Evolutionary conservation across 768 basidiomycete species (phyloP), one percentile per base, ranked within the genome.

Genomic region (Mycena haematopus): DNA sequence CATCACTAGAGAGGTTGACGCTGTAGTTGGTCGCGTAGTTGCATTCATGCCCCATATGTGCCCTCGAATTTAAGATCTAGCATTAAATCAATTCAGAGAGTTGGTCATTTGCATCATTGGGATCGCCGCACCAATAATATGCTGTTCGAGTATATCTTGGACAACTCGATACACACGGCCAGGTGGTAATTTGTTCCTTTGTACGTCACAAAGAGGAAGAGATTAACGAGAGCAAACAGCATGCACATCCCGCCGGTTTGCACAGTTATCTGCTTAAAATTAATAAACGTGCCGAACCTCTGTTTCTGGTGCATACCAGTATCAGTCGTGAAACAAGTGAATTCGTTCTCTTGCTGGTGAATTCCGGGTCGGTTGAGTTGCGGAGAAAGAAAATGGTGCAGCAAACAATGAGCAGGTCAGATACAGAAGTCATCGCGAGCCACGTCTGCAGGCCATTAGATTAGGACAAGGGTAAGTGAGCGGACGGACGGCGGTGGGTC

Each of bases 211-310:
- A 65, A 69, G 6, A 69, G 58, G 14, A 47, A 52, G 17, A 69
- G 57, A 17, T 69, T 63, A 2, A 68, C 40, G n/a, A 58, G 15
- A 17, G 60, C 63, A 3, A 56, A 58, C 0, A 56, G 1, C 6
- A 57, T 60, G 15, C 61, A 63, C 8, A 68, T 15, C 3, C 52
- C 13, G n/a, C 66, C 67, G 27, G 63, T 68, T 51, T 69, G 58
- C 10, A 60, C 56, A 2, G 61, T 63, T 15, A 52, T 17, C 42
- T 60, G 22, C 15, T 3, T 9, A 25, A 35, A 22, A 58, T 49
- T 7, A 24, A 3, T 14, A 38, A 46, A 33, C 15, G n/a, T 15
- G 24, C 9, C 9, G 50, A 27, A 17, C 24, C 9, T 22, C 44
- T 24, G 19, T 17, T 24, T 2, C 21, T 40, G 46, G 14, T 9